phyloP scores from a whole-genome alignment of 768 basidiomycete species.

The Russula earlei region DNA sequence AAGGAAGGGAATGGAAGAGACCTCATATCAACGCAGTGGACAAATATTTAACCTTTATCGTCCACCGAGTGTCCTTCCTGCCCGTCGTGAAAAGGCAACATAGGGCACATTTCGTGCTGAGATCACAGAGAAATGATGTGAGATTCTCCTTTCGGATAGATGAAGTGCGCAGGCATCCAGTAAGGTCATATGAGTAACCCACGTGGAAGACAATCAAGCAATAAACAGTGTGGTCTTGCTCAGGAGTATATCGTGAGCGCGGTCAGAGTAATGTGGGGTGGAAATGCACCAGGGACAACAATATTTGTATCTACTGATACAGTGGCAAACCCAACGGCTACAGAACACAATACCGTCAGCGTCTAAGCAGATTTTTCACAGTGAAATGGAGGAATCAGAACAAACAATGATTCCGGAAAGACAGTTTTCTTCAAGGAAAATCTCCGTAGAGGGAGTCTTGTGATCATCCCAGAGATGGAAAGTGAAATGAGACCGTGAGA shows the following conservation, averaged over 20 bases:
- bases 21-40: no score
- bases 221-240: no score
- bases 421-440: conserved; percentile 60
- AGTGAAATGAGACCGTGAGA: conserved; percentile 21
- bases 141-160: not conserved
- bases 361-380: not conserved
- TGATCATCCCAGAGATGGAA: conserved; percentile 52
- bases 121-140: no score
- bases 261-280: not conserved
- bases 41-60: no score
- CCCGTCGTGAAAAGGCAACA: no score
- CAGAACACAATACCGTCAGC: not conserved
- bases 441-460: conserved; percentile 91
- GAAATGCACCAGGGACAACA: not conserved
- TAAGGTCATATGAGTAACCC: not conserved
- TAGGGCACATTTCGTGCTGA: no score
- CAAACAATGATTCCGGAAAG: conserved; percentile 87
- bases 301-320: conserved; percentile 15
- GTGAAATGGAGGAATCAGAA: conserved; percentile 43
- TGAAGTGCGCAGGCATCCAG: not conserved
- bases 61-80: no score
- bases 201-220: no score
- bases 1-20: no score
- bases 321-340: not conserved
- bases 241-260: not conserved